These are phyloP conservation scores for Penicillium decumbens DNA, from an alignment of 2,329 filamentous ascomycete genomes.

Conservation along the genomic window DNA sequence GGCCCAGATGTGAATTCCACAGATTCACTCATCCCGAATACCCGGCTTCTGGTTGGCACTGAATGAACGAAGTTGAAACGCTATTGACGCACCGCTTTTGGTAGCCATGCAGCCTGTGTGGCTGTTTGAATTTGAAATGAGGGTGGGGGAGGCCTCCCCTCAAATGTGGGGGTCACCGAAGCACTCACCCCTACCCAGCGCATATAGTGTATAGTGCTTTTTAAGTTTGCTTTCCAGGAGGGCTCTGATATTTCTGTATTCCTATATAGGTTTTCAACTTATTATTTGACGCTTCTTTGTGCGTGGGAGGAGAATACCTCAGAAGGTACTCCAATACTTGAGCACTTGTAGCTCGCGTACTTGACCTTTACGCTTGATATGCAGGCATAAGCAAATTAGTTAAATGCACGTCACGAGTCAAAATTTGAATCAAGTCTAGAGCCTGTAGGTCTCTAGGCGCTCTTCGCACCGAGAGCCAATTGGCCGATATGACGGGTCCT, in stretches of 20 bases:
- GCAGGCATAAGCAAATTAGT: background rate
- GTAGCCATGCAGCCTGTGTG: background rate
- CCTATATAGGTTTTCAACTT: background rate
- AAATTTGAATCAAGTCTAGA: background rate
- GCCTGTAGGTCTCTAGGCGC: background rate
- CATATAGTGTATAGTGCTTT: background rate
- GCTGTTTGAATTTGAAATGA: background rate
- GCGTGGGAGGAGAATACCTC: background rate
- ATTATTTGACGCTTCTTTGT: too few species aligned
- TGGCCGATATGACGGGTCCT: background rate
- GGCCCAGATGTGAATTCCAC: background rate
- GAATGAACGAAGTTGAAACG: background rate
- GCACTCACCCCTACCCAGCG: background rate
- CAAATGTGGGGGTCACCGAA: background rate
- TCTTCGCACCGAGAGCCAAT: background rate
- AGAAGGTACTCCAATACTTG: background rate
- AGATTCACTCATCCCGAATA: background rate
- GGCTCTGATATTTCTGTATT: background rate
- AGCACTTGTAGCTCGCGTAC: background rate
- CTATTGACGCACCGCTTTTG: background rate
- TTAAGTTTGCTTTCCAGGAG: too few species aligned
- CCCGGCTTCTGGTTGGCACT: background rate
- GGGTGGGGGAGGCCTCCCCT: background rate
- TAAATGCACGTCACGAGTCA: background rate
- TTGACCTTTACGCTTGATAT: background rate